Percentiles rank a stretch among this genome's conserved stretches.
phyloP scores from a whole-genome alignment of 495 filamentous ascomycete species.

The Trichoderma asperelloides region DNA sequence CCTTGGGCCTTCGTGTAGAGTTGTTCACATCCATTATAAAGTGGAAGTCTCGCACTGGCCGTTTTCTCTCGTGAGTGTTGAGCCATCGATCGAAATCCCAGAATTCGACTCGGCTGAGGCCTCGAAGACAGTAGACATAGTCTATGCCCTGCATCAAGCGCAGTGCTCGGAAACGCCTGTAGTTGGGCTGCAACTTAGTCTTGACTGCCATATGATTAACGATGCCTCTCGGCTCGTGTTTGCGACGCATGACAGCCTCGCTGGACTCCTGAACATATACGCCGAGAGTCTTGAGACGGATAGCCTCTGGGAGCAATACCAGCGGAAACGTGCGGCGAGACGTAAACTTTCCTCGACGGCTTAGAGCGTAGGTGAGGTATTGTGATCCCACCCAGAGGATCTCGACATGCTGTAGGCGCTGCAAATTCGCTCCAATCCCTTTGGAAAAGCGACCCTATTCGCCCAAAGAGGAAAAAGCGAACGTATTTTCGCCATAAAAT shows the following conservation, averaged over 20 bases:
- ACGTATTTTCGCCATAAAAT: constrained; percentile 36
- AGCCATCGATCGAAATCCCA: constrained; percentile 21
- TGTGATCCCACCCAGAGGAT: constrained; percentile 22
- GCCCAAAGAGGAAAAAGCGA: constrained; percentile 35
- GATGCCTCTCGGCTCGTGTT: constrained; percentile 16
- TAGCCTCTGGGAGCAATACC: constrained; percentile 19
- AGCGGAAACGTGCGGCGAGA: constrained; percentile 23
- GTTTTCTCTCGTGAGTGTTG: not conserved
- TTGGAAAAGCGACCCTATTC: constrained; percentile 31
- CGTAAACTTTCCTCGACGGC: not conserved
- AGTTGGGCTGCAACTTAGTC: constrained; percentile 26
- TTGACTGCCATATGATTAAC: constrained; percentile 16
- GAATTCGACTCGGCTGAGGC: constrained; percentile 26
- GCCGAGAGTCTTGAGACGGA: constrained; percentile 24
- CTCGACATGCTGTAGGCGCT: constrained; percentile 30
- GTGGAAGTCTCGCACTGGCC: constrained; percentile 21
- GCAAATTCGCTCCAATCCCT: constrained; percentile 22
- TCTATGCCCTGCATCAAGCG: constrained; percentile 31
- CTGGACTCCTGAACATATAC: constrained; percentile 27
- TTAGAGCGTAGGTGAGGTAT: constrained; percentile 13
- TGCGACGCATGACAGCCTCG: constrained; percentile 16
- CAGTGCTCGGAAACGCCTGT: constrained; percentile 21
- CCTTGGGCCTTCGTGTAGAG: constrained; percentile 16
- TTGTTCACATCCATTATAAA: constrained; percentile 27
- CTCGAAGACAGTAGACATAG: constrained; percentile 28